phyloP scores from a whole-genome alignment of 208 protist species.

The Wallacemonas collosoma region DNA sequence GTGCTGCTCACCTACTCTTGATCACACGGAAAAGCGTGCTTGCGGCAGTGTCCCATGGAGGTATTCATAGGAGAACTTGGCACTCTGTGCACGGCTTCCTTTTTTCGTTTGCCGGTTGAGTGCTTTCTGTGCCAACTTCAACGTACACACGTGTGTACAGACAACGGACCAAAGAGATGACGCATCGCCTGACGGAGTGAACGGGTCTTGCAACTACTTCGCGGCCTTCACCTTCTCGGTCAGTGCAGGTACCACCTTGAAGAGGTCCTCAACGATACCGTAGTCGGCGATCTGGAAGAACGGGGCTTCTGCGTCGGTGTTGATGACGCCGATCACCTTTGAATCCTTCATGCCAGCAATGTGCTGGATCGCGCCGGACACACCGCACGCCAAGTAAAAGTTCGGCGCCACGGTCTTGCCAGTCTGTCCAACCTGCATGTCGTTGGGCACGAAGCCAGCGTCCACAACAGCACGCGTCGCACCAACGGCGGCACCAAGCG shows the following conservation, averaged over 20 bases:
- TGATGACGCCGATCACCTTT: slow-evolving; percentile 97
- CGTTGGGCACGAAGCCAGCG: slow-evolving; percentile 89
- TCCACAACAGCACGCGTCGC: slow-evolving; percentile 98
- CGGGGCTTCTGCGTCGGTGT: slow-evolving; percentile 98
- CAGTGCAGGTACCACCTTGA: slow-evolving; percentile 94
- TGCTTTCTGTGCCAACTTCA: too few relatives aligned
- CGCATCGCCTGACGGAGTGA: too few relatives aligned
- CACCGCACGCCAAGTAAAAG: slow-evolving; percentile 97
- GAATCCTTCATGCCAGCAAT: slow-evolving; percentile 99
- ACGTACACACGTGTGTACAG: too few relatives aligned
- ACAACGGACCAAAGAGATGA: too few relatives aligned
- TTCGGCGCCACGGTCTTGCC: slow-evolving; percentile 98
- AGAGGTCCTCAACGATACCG: slow-evolving; percentile 97
- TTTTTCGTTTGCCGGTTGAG: not conserved
- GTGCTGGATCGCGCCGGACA: slow-evolving; percentile 96
- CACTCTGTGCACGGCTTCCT: not conserved
- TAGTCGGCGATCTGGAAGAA: slow-evolving; percentile 99
- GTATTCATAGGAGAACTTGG: too few relatives aligned
- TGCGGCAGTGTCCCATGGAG: too few relatives aligned
- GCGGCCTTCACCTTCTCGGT: slow-evolving; percentile 79
- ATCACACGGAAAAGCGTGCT: not conserved
- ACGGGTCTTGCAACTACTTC: slow-evolving; percentile 24
- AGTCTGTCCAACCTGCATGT: slow-evolving; percentile 98
- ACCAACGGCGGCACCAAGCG: slow-evolving; percentile 94
- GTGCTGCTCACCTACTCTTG: not conserved